phyloP scores from a whole-genome alignment of 169 alveolate genomes.

The Haemoproteus tartakovskyi region DNA sequence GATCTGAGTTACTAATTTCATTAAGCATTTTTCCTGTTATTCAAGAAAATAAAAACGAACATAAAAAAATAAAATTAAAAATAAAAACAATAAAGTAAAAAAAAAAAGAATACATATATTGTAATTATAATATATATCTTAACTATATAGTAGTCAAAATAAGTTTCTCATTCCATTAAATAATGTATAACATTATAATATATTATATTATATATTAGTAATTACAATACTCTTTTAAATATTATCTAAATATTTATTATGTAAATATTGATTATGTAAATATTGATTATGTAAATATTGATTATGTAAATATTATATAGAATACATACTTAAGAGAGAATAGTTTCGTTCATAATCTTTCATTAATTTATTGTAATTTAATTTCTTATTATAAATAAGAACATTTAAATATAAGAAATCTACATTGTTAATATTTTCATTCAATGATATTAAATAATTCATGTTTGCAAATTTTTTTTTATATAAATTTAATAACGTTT shows the following conservation, averaged over 20 bases:
- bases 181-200: too few species aligned
- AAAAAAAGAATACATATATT: neutral
- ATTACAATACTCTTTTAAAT: too few species aligned
- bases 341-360: slow-evolving; percentile 23
- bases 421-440: slow-evolving; percentile 23
- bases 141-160: too few species aligned
- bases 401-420: slow-evolving; percentile 39
- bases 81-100: neutral
- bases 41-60: too few species aligned
- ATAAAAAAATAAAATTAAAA: neutral
- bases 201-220: too few species aligned
- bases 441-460: slow-evolving; percentile 16
- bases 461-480: slow-evolving; percentile 17
- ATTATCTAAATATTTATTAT: too few species aligned
- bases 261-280: neutral
- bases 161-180: too few species aligned
- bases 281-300: neutral
- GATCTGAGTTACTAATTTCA: slow-evolving; percentile 11
- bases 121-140: neutral
- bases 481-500: slow-evolving; percentile 20
- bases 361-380: slow-evolving; percentile 28
- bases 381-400: slow-evolving; percentile 12
- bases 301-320: neutral
- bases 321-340: slow-evolving; percentile 9
- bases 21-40: slow-evolving; percentile 15